phyloP scores from a whole-genome alignment of 169 alveolate genomes.

The Theileria parva region DNA sequence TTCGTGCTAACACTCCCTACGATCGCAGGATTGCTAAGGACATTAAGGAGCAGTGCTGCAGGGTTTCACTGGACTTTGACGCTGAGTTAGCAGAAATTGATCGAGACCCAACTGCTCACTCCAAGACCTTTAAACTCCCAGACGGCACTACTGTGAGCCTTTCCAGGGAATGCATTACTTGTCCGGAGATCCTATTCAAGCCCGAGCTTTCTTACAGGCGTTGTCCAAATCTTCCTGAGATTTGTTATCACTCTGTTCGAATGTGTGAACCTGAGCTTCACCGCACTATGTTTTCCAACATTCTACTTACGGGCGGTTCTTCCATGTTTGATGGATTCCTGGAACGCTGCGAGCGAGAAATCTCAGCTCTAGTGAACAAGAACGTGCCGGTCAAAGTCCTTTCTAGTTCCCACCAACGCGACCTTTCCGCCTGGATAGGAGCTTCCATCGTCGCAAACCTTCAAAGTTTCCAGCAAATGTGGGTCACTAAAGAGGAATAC shows the following conservation, averaged over 20 bases:
- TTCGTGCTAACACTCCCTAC: conserved; percentile 1
- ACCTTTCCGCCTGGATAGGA: conserved; percentile 92
- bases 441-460: conserved; percentile 95
- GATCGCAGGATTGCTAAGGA: conserved; percentile 45
- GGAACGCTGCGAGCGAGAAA: conserved; percentile 58
- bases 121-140: conserved; percentile 51
- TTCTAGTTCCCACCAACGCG: conserved; percentile 31
- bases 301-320: conserved; percentile 62
- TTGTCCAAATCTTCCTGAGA: conserved; percentile 41
- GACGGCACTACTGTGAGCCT: conserved; percentile 43
- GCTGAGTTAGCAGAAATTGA: conserved; percentile 28
- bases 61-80: conserved; percentile 44
- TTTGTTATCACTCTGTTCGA: conserved; percentile 43
- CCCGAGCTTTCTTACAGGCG: conserved; percentile 49
- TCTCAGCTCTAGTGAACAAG: conserved; percentile 28
- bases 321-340: conserved; percentile 40
- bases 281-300: conserved; percentile 45
- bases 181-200: conserved; percentile 60
- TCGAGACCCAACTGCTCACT: conserved; percentile 14
- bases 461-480: conserved; percentile 96
- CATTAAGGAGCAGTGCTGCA: conserved; percentile 59
- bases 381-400: conserved; percentile 48
- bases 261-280: conserved; percentile 66
- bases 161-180: conserved; percentile 31
- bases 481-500: conserved; percentile 98